Percentiles rank a stretch among this genome's conserved stretches.
These are phyloP conservation scores for Solanum clarkiae DNA, from an alignment of 257 asterid species.

Conservation along the genomic window DNA sequence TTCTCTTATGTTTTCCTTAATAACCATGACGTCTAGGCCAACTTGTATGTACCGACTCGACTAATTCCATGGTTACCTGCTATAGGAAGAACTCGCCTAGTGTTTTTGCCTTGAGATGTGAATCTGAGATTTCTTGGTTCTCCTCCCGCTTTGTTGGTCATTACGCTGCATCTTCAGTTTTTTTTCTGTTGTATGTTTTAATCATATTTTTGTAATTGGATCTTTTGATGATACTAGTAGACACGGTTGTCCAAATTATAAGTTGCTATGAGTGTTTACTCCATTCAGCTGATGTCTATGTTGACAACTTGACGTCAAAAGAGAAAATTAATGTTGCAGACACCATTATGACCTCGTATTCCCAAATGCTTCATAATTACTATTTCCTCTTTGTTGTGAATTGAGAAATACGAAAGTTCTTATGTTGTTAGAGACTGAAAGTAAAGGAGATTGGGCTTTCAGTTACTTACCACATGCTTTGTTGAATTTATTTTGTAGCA, in stretches of 20 bases:
- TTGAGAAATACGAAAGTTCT: not conserved
- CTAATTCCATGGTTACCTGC: not conserved
- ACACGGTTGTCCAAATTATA: not conserved
- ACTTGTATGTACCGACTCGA: not conserved
- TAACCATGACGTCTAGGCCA: not conserved
- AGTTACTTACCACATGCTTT: not conserved
- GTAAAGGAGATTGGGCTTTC: not conserved
- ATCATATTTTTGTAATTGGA: not conserved
- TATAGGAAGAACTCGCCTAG: not conserved
- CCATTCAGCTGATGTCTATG: not conserved
- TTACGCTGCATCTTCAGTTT: not conserved
- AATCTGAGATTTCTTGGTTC: not conserved
- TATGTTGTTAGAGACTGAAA: not conserved
- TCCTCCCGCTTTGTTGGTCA: fast-evolving
- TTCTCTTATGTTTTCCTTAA: not conserved
- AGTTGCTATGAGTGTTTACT: not conserved
- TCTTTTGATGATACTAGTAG: not conserved
- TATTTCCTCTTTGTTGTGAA: not conserved
- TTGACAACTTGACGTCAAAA: not conserved
- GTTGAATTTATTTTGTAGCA: slow-evolving; percentile 13
- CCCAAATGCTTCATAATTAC: not conserved
- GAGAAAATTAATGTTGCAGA: not conserved
- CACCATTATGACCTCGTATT: not conserved
- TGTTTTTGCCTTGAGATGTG: not conserved
- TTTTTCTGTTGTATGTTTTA: not conserved